phyloP scores from a whole-genome alignment of 371 early-diverging fungal species.

The Mortierella sp. region DNA sequence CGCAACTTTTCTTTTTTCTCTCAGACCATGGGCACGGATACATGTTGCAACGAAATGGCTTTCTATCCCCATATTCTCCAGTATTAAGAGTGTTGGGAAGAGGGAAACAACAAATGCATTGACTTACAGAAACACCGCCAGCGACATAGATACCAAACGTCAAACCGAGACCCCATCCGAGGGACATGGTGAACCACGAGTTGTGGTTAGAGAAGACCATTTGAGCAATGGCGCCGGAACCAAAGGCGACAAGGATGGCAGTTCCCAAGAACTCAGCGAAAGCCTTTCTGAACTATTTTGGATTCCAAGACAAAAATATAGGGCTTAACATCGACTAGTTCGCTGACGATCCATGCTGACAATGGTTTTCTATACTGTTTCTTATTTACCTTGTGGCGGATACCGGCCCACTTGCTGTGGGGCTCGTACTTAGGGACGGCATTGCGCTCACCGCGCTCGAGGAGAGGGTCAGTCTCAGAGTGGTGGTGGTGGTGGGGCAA shows the following conservation, averaged over 20 bases:
- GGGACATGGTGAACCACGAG: constrained; percentile 58
- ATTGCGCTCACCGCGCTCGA: constrained; percentile 46
- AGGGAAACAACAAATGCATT: neutral
- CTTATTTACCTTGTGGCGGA: constrained; percentile 53
- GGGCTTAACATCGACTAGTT: neutral
- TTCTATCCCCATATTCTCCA: neutral
- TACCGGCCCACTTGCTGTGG: constrained; percentile 41
- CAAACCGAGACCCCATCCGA: constrained; percentile 72
- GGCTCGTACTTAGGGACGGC: constrained; percentile 24
- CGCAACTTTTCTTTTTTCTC: too few species aligned
- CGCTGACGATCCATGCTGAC: neutral
- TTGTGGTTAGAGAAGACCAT: constrained; percentile 51
- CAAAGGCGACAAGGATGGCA: constrained; percentile 73
- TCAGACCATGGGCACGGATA: too few species aligned
- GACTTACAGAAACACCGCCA: constrained; percentile 80
- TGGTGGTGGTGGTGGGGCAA: constrained; percentile 19
- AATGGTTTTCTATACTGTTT: neutral
- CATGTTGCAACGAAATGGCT: too few species aligned
- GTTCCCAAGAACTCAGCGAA: constrained; percentile 90
- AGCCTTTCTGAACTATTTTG: constrained; percentile 65
- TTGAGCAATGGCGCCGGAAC: constrained; percentile 74
- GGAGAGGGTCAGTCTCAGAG: constrained; percentile 50
- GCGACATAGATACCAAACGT: constrained; percentile 72
- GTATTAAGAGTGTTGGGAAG: neutral
- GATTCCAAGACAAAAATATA: neutral